A percentile compares a stretch with the other conserved stretches of the same genome.
Evolutionary conservation across 345 rosid genomes (phyloP).

Genomic region (Eucalyptus pumila): DNA sequence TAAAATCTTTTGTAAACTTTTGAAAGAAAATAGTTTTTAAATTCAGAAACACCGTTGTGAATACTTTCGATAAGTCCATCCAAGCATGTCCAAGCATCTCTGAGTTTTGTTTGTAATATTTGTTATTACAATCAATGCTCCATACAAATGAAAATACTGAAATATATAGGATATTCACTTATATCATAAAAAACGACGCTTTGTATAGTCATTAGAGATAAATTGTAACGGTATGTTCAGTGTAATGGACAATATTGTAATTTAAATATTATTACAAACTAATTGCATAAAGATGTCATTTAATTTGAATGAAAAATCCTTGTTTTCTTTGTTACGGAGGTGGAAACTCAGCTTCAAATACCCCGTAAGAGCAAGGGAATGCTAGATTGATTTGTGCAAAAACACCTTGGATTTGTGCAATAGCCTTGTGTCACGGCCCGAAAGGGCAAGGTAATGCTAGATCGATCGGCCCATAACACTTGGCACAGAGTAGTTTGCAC

Average conservation of each 20-base stretch:
- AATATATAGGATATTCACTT: not conserved
- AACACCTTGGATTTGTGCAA: not conserved
- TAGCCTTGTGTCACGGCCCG: too few relatives aligned
- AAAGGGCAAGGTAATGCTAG: too few relatives aligned
- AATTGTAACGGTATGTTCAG: not conserved
- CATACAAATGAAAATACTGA: not conserved
- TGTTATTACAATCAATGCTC: not conserved
- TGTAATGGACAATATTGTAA: not conserved
- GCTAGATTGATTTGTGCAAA: too few relatives aligned
- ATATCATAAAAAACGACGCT: not conserved
- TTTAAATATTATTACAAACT: not conserved
- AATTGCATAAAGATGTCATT: not conserved
- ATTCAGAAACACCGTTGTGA: not conserved
- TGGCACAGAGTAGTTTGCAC: not conserved
- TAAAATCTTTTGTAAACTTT: not conserved
- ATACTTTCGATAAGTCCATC: not conserved
- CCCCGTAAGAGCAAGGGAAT: too few relatives aligned
- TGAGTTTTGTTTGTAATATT: not conserved
- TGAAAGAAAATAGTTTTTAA: not conserved
- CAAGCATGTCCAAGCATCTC: not conserved
- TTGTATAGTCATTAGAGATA: not conserved
- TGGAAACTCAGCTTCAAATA: not conserved
- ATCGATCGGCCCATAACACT: too few relatives aligned
- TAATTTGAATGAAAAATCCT: not conserved
- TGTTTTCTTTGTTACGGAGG: not conserved